Percentiles rank a stretch among this genome's conserved stretches.
These are phyloP conservation scores for Allomyces macrogynus DNA, from an alignment of 192 early-diverging fungal species.

Conservation along the genomic window DNA sequence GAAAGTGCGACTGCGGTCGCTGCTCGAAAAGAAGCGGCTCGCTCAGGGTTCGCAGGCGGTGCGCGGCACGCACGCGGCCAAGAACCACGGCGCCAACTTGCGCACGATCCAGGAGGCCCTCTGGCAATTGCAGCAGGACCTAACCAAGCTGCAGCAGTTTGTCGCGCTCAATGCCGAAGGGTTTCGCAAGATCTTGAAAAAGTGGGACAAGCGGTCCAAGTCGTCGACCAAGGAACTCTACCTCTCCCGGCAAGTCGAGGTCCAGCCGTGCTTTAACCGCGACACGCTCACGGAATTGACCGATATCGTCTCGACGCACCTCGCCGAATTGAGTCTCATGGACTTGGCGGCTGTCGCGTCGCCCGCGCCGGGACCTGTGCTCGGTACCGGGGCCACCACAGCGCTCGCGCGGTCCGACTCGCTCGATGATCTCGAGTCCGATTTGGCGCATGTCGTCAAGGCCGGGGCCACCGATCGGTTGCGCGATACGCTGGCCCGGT, in stretches of 20 bases:
- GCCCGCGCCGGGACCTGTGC: too few relatives aligned
- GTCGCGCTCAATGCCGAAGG: conserved; percentile 91
- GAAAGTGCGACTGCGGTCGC: conserved; percentile 66
- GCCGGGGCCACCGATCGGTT: conserved; percentile 18
- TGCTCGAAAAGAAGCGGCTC: conserved; percentile 40
- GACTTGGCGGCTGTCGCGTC: too few relatives aligned
- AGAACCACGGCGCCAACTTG: conserved; percentile 34
- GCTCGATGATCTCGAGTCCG: conserved; percentile 37
- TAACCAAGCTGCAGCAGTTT: conserved; percentile 95
- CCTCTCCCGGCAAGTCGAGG: conserved; percentile 86
- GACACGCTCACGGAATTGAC: conserved; percentile 76
- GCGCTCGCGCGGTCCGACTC: conserved; percentile 1
- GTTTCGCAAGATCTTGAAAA: conserved; percentile 97
- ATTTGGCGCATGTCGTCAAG: conserved; percentile 30
- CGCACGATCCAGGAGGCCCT: conserved; percentile 69
- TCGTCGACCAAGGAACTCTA: conserved; percentile 95
- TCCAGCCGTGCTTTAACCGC: conserved; percentile 93
- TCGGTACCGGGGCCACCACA: too few relatives aligned
- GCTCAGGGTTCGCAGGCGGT: too few relatives aligned
- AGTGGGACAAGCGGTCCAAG: conserved; percentile 99
- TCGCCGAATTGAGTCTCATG: conserved; percentile 46
- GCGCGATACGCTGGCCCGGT: conserved; percentile 27
- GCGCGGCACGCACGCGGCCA: conserved; percentile 9
- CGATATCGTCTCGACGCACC: conserved; percentile 52
- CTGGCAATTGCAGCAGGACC: conserved; percentile 71